phyloP scores from a whole-genome alignment of 192 early-diverging fungal species.

The Coemansia sp. region DNA sequence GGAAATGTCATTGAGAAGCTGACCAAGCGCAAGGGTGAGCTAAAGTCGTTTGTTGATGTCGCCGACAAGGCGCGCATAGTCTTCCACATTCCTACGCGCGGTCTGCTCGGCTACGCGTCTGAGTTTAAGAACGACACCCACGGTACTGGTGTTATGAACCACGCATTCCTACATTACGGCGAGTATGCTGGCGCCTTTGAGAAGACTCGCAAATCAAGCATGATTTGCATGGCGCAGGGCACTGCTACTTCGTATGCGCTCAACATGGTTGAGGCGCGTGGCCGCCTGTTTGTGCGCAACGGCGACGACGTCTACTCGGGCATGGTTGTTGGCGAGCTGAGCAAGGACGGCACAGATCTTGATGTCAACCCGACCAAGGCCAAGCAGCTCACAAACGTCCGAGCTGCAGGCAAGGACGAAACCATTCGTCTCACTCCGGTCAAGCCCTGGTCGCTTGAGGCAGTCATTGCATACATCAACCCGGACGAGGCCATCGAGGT shows the following conservation, averaged over 20 bases:
- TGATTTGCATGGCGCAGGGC: slow-evolving; percentile 70
- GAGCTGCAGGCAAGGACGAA: slow-evolving; percentile 77
- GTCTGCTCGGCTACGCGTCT: slow-evolving; percentile 77
- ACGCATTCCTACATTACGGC: slow-evolving; percentile 71
- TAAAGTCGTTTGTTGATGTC: slow-evolving; percentile 69
- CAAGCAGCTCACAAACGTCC: slow-evolving; percentile 80
- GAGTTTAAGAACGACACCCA: slow-evolving; percentile 90
- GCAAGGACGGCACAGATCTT: slow-evolving; percentile 66
- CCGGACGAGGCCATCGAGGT: slow-evolving; percentile 86
- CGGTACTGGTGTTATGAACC: slow-evolving; percentile 79
- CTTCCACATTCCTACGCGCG: slow-evolving; percentile 79
- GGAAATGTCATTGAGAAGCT: slow-evolving; percentile 84
- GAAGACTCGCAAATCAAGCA: slow-evolving; percentile 71
- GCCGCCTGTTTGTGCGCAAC: slow-evolving; percentile 73
- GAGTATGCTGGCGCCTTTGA: slow-evolving; percentile 72
- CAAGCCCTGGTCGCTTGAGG: slow-evolving; percentile 67
- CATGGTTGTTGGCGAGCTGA: slow-evolving; percentile 86
- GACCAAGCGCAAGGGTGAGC: slow-evolving; percentile 76
- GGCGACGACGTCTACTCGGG: slow-evolving; percentile 78
- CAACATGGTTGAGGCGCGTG: slow-evolving; percentile 72
- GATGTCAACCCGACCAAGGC: slow-evolving; percentile 83
- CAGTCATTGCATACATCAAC: slow-evolving; percentile 73
- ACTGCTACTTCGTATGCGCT: slow-evolving; percentile 74
- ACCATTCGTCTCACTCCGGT: slow-evolving; percentile 69
- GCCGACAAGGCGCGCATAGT: slow-evolving; percentile 75